phyloP scores from a whole-genome alignment of 257 asterid genomes.

The Fraxinus cuspidata region DNA sequence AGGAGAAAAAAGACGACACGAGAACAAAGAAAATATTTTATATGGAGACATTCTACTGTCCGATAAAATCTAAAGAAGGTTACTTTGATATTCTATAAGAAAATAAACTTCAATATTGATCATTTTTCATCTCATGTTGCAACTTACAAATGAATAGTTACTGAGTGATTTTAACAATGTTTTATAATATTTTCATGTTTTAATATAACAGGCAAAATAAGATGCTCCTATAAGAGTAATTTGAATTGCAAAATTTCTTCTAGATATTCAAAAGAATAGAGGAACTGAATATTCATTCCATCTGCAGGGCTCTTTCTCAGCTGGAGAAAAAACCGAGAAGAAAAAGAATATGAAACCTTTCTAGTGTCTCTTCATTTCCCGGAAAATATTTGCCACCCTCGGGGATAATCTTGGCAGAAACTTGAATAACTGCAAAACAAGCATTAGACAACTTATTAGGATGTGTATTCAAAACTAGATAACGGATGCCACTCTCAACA shows the following conservation, averaged over 20 bases:
- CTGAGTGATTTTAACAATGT: not conserved
- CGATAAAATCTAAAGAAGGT: not conserved
- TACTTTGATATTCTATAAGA: not conserved
- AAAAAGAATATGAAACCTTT: conserved; percentile 5
- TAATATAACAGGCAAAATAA: conserved; percentile 13
- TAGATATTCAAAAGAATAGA: conserved; percentile 33
- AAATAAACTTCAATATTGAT: conserved; percentile 11
- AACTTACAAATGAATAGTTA: not conserved
- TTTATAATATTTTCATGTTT: not conserved
- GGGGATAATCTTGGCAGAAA: conserved; percentile 84
- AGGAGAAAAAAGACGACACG: not conserved
- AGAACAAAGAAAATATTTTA: not conserved
- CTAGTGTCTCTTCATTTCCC: conserved; percentile 86
- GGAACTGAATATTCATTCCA: not conserved
- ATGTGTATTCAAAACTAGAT: not conserved
- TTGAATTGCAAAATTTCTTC: conserved; percentile 14
- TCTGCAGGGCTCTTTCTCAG: not conserved
- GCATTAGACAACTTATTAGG: conserved; percentile 17
- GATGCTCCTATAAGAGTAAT: not conserved
- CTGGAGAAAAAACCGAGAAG: conserved; percentile 11
- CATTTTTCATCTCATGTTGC: not conserved
- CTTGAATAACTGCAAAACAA: conserved; percentile 62
- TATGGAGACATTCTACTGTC: conserved; percentile 5
- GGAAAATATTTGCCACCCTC: conserved; percentile 71
- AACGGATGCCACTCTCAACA: not conserved